Conservation (phyloP, 2,329 filamentous ascomycete genomes). For the Cryphonectria nitschkei region DNA sequence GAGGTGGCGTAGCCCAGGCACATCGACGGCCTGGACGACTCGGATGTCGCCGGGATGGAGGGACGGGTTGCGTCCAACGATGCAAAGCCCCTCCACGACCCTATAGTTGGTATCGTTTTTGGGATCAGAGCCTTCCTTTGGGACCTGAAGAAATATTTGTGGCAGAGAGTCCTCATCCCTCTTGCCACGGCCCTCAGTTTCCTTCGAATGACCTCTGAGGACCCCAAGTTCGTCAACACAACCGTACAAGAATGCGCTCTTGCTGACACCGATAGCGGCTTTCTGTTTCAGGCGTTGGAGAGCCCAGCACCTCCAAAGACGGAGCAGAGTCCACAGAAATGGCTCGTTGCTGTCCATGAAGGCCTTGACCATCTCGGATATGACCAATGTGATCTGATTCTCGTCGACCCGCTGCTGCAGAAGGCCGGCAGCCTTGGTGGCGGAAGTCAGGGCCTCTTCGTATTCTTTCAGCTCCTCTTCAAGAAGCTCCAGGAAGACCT, state of each 20-base stretch:
- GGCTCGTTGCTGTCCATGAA: constrained; percentile 79
- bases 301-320: constrained; percentile 86
- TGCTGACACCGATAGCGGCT: constrained; percentile 77
- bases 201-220: constrained; percentile 70
- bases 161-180: constrained; percentile 57
- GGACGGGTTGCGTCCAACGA: constrained; percentile 90
- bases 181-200: constrained; percentile 42
- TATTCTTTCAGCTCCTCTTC: constrained; percentile 69
- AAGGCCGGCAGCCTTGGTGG: constrained; percentile 65
- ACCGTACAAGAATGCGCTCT: constrained; percentile 86
- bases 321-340: constrained; percentile 77
- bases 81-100: constrained; percentile 75
- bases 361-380: constrained; percentile 76
- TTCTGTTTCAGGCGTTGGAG: constrained; percentile 93
- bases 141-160: constrained; percentile 87
- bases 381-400: constrained; percentile 75
- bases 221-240: constrained; percentile 83
- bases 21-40: constrained; percentile 81
- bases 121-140: constrained; percentile 46
- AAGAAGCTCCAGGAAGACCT: constrained; percentile 70
- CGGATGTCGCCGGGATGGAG: constrained; percentile 91
- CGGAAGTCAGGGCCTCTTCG: constrained; percentile 69
- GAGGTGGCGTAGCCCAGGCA: constrained; percentile 72
- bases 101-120: constrained; percentile 58
- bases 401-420: constrained; percentile 80